These are phyloP conservation scores for Teratosphaeria nubilosa DNA, from an alignment of 2,329 filamentous ascomycete species.

Conservation along the genomic window DNA sequence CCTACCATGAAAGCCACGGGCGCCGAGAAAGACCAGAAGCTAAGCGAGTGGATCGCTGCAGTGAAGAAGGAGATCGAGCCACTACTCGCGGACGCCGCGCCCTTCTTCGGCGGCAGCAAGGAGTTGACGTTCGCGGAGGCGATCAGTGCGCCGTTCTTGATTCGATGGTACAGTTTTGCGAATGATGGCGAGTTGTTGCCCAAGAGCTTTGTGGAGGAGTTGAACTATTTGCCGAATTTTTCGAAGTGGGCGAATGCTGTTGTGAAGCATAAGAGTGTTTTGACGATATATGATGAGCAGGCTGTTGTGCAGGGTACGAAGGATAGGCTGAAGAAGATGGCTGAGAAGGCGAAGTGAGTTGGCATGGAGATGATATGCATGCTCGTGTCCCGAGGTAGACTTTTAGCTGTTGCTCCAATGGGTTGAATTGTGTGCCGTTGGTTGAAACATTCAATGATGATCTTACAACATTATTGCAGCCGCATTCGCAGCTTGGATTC, in stretches of 20 bases:
- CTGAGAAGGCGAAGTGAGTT: conserved; percentile 3
- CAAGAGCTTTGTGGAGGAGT: conserved; percentile 33
- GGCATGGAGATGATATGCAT: neutral
- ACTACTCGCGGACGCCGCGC: conserved; percentile 41
- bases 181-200: conserved; percentile 48
- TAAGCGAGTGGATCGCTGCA: conserved; percentile 43
- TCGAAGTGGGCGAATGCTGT: conserved; percentile 22
- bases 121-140: conserved; percentile 65
- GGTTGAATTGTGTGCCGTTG: no score
- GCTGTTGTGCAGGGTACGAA: conserved; percentile 33
- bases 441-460: neutral
- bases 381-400: no score
- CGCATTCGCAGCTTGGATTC: neutral
- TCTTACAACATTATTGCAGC: neutral
- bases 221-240: conserved; percentile 49
- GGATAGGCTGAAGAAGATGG: conserved; percentile 31
- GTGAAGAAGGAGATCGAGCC: conserved; percentile 66
- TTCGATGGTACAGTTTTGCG: conserved; percentile 47
- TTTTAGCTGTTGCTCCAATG: no score
- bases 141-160: conserved; percentile 54
- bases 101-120: conserved; percentile 38
- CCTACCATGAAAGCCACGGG: conserved; percentile 37
- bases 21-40: conserved; percentile 41
- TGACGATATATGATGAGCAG: conserved; percentile 48
- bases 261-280: conserved; percentile 48